A percentile compares a stretch with the other conserved stretches of the same genome.
phyloP scores from a whole-genome alignment of 345 rosid genomes.

The Citrus inodora region DNA sequence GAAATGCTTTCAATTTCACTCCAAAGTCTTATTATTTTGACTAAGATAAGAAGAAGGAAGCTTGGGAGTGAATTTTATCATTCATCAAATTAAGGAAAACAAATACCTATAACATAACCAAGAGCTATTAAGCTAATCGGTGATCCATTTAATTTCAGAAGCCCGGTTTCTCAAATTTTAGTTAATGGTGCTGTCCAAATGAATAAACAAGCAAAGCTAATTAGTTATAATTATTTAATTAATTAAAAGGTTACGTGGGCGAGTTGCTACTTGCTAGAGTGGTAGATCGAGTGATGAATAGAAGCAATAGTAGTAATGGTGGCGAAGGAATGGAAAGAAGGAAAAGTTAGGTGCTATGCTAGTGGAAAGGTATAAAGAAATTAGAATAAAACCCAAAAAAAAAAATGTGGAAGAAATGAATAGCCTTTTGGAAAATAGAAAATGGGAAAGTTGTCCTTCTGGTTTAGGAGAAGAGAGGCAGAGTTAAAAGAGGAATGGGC shows the following conservation, averaged over 20 bases:
- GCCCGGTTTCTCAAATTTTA: not conserved
- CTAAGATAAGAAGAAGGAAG: too few species aligned
- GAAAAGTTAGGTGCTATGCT: slow-evolving; percentile 11
- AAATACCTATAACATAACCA: too few species aligned
- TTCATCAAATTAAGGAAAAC: too few species aligned
- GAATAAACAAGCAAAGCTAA: not conserved
- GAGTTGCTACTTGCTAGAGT: not conserved
- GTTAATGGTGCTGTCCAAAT: not conserved
- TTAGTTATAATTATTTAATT: not conserved
- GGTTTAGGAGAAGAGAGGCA: slow-evolving; percentile 13
- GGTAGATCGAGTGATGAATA: slow-evolving; percentile 22
- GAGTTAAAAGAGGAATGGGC: slow-evolving; percentile 4
- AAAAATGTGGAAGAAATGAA: slow-evolving; percentile 11
- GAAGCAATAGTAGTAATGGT: not conserved
- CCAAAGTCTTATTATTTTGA: too few species aligned
- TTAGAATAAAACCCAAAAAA: too few species aligned
- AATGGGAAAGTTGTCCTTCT: slow-evolving; percentile 14
- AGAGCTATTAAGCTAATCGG: not conserved
- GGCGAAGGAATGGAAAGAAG: not conserved
- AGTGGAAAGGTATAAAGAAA: not conserved
- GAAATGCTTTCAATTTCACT: not conserved
- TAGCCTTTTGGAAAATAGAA: slow-evolving; percentile 19
- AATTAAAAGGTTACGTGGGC: slow-evolving; percentile 13
- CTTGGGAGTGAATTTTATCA: too few species aligned
- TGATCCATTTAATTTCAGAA: too few species aligned